Evolutionary conservation across 1,139 yeast species (phyloP), one percentile per base, ranked within the genome.

Genomic region (Saccharomyces uvarum): DNA sequence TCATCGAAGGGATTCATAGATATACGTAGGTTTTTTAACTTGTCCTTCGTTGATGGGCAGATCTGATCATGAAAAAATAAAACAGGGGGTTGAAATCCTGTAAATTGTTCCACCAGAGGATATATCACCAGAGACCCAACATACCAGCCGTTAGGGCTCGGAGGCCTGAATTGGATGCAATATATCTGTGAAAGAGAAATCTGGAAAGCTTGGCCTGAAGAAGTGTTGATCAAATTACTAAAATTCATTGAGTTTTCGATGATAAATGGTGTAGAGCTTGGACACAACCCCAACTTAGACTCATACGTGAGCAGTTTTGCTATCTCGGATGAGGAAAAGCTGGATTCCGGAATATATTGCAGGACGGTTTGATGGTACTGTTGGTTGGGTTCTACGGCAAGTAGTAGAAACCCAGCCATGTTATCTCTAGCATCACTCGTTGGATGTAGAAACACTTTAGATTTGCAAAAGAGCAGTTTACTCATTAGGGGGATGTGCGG

Each of bases 41-140:
- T 84, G 58, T 77, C 71, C 54, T 79, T 73, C 0, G 96, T 88
- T 48, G 95, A 85, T 6, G 88, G 83, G 27, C 86, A 82, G 63
- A 88, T 93, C 56, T 88, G 85, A 67, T 95, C 99, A 70, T 93
- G 98, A 74, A 95, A 91, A 70, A 90, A 93, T 48, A 93, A 68
- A 7, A 90, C 85, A 0, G 98, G 97, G n/a, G 70, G 56, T 38
- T 38, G 44, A 38, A 38, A 38, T 9, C 44, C 44, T 11, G 44
- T 16, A 2, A 38, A 38, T 9, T 38, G 44, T 38, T 38, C 44
- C 14, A 62, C 62, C 58, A 81, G 79, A 4, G 88, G 79, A 70
- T 89, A 86, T 49, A 91, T 72, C 2, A 89, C 75, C 19, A 91
- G 73, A 0, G 96, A 87, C 0, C 99, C 99, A 72, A 81, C 81